Evolutionary conservation across 2,329 filamentous ascomycete species (phyloP), one percentile per base, ranked within the genome.

Genomic region (Pseudogymnoascus sp.): DNA sequence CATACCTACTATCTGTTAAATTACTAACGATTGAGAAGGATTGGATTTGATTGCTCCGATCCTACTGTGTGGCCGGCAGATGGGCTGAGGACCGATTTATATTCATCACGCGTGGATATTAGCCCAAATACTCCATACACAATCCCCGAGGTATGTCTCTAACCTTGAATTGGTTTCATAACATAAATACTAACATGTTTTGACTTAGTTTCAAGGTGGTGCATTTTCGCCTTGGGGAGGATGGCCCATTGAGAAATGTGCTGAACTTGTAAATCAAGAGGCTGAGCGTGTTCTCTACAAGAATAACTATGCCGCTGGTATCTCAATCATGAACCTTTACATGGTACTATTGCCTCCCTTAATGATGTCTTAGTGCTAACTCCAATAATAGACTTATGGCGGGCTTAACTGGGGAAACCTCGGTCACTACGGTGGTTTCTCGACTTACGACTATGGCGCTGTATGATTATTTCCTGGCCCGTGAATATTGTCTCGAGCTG

Each of bases 321-420:
- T 86, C 2, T 84, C 81, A 0, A 83, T 92, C 7, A 77, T 89
- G 62, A 91, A 86, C 66, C 69, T 89, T 1, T 91, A 90, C 71
- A 91, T 91, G 89, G 83, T 84, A 72, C 58, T 70, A 40, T 1
- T 3, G 2, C 3, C 6, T 11, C 2, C 24, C 63, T 50, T 47
- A 4, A 15, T 17, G n/a, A 5, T 26, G 59, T 0, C n/a, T 57
- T 41, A 41, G 47, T 54, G 47, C 47, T 54, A 21, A 65, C 40
- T 31, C 1, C 33, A 85, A 81, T 86, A 81, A 13, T 54, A 54
- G 47, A 54, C 82, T 0, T 92, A 80, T 65, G 89, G 89, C 10
- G 89, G 89, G 4, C 91, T 89, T 0, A 93, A 92, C 71, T 92
- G 88, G 89, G 88, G 89, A 0, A 90, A 90, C 63, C 72, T 90